Base-by-base conservation (phyloP, 2,329 filamentous ascomycete genomes). In the Ophiostoma ulmi region DNA sequence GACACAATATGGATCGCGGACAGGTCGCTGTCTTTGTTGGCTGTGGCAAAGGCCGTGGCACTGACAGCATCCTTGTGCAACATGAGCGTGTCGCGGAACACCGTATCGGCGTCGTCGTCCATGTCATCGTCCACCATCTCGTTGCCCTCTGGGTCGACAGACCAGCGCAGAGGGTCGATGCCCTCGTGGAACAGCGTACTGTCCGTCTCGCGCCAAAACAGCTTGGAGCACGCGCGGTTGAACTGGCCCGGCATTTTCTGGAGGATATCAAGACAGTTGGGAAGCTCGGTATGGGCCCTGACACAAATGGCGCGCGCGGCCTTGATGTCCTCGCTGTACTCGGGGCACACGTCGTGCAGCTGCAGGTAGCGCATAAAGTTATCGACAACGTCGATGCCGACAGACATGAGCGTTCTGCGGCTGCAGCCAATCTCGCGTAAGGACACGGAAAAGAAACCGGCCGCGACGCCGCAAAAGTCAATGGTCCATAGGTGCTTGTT, bases 341-440 rank as follows among this genome's bases (percentile, higher is more conserved):
- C 95, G 0, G 91, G 90, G 76, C 93, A 97, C 20, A 96, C 94
- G 52, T 91, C 86, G 76, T 98, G 94, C 72, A 91, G 87, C 11
- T 94, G 83, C 0, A 98, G 83, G 75, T 97, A 99, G 74, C 92
- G 91, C 73, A 97, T 87, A 77, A 98, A 98, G 77, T 95, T 97
- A 72, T 88, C 87, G 58, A 97, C 83, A 0, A 96, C 87, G 44
- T 86, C 84, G 26, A 89, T 87, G 3, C 88, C 88, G 7, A 84
- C 79, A n/a, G 85, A 80, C 73, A 93, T 84, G 14, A 84, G 79
- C 0, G 5, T 39, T 22, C 80, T 77, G 20, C 80, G 82, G 14
- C 88, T 85, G 67, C 87, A 86, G 52, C 87, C 86, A 52, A 86
- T 81, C 36, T 81, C 81, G 0, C 86, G 84, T 6, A 91, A 84